Conservation (phyloP, 2,329 filamentous ascomycete species). For the Metarhizium sp. region DNA sequence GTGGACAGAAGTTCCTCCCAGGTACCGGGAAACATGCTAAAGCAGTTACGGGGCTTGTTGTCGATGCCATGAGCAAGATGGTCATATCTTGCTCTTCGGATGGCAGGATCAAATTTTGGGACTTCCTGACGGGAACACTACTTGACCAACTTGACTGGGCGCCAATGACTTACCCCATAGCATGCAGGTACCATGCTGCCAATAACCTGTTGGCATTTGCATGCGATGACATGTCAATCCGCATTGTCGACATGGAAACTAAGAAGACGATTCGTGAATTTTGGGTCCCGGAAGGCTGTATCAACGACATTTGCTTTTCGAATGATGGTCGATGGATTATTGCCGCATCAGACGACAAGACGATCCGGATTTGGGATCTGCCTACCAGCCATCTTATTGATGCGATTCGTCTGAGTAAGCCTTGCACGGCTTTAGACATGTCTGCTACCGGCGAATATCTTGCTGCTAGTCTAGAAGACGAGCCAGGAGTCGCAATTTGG, state of each 20-base stretch:
- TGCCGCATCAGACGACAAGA: constrained; percentile 70
- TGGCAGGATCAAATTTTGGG: constrained; percentile 96
- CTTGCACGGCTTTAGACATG: constrained; percentile 79
- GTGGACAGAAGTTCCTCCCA: constrained; percentile 31
- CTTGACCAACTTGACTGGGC: constrained; percentile 78
- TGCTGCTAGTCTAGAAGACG: constrained; percentile 76
- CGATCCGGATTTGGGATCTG: constrained; percentile 86
- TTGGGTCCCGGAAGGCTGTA: constrained; percentile 65
- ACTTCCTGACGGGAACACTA: constrained; percentile 75
- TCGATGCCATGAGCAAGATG: constrained; percentile 81
- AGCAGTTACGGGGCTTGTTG: constrained; percentile 73
- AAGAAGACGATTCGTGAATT: constrained; percentile 88
- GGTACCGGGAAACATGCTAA: constrained; percentile 68
- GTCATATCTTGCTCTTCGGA: constrained; percentile 83
- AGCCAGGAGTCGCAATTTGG: constrained; percentile 89
- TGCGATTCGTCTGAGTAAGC: constrained; percentile 68
- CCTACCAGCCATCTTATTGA: constrained; percentile 94
- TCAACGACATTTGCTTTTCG: constrained; percentile 83
- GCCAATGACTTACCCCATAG: constrained; percentile 61
- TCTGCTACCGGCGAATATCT: constrained; percentile 86
- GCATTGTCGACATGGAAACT: constrained; percentile 84
- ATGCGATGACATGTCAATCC: constrained; percentile 81
- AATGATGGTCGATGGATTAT: constrained; percentile 91
- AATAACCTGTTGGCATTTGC: constrained; percentile 82
- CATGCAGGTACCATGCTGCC: constrained; percentile 68